Base-by-base conservation (phyloP, 768 basidiomycete genomes). In the Mycena olivaceomarginata region DNA sequence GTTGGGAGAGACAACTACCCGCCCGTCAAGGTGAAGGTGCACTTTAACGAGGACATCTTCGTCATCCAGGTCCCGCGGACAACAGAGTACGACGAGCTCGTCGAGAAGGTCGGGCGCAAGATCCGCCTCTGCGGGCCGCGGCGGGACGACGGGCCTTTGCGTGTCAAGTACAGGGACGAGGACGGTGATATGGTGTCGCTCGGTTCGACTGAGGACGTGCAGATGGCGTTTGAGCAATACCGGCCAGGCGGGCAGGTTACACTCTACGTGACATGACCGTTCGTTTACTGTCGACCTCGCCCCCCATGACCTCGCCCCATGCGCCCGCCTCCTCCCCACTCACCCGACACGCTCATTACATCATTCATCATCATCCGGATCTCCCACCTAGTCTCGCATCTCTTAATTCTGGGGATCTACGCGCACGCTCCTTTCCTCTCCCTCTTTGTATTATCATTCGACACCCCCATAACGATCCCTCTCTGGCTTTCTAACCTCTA, bases 31-130 rank as follows among this genome's bases (percentile, higher is more conserved):
- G 93, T 99, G 83, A 98, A 98, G 86, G 97, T 99, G 69, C 95
- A 96, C 84, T 99, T 95, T 88, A 93, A 96, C 81, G 96, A 98
- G 81, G 97, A 98, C 83, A 95, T 98, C 62, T 99, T 99, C 83
- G 95, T 98, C 77, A 96, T 99, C 74, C 95, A 97, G 85, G 96
- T 98, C 37, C 91, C 95, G 57, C 91, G 94, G 77, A 86, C 89
- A 77, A 96, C 96, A 45, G 93, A 95, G 83, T 98, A 94, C 85
- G 89, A 87, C 68, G 95, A 97, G 59, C 89, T 99, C 68, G 94
- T 98, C 68, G 95, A 97, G 84, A 95, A 94, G 83, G 96, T 99
- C 2, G 94, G 95, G 45, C 93, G 93, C 87, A 99, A 99, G 91
- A 98, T 99, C 80, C 91, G 96, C 41, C 89, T 98, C 39, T 98